These are phyloP conservation scores for Heimioporus sp. DNA, from an alignment of 768 basidiomycete species.

Conservation along the genomic window DNA sequence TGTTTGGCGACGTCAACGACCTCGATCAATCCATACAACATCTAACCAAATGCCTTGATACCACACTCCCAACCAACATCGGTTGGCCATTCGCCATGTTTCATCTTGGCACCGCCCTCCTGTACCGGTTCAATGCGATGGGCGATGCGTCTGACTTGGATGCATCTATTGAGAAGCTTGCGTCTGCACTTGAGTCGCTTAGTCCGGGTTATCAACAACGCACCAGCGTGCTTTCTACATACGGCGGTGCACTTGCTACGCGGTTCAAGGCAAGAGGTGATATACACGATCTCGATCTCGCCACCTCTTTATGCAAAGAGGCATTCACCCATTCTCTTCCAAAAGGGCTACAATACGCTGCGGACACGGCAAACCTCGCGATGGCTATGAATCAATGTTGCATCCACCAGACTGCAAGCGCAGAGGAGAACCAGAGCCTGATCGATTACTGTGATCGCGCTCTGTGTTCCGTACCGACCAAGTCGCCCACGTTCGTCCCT, in stretches of 20 bases:
- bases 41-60: constrained; percentile 14
- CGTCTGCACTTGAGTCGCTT: constrained; percentile 13
- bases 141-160: constrained; percentile 15
- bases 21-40: constrained; percentile 23
- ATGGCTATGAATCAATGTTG: constrained; percentile 8
- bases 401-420: constrained; percentile 2
- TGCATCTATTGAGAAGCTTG: constrained; percentile 12
- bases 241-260: constrained; percentile 9
- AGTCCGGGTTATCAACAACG: constrained; percentile 3
- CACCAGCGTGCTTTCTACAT: constrained; percentile 8
- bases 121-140: constrained; percentile 7
- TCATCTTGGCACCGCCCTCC: constrained; percentile 7
- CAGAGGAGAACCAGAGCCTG: constrained; percentile 18
- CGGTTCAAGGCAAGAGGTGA: constrained; percentile 17
- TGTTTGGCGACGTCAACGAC: constrained; percentile 14
- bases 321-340: constrained; percentile 10
- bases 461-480: constrained; percentile 1
- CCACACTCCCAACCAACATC: constrained; percentile 7
- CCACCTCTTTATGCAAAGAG: constrained; percentile 15
- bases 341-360: neutral
- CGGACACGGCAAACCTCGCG: constrained; percentile 1
- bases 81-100: constrained; percentile 11
- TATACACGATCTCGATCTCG: constrained; percentile 11
- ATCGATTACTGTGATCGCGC: constrained; percentile 21
- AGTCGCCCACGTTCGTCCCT: neutral